Percentiles rank a stretch among this genome's conserved stretches.
phyloP scores from a whole-genome alignment of 1,139 yeast genomes.

The Pichia sp. region DNA sequence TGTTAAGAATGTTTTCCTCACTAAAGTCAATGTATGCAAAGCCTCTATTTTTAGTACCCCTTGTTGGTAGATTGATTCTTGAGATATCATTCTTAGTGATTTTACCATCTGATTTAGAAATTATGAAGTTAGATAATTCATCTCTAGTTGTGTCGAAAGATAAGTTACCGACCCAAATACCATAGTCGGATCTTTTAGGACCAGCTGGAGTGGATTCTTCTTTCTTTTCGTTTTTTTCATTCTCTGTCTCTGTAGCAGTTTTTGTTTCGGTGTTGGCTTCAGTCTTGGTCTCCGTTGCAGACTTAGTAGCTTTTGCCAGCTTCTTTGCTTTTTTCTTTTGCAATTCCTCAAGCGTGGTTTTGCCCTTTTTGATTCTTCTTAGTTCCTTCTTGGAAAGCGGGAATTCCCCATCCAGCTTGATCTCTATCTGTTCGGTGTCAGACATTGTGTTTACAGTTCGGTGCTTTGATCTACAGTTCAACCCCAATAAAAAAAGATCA shows the following conservation, averaged over 20 bases:
- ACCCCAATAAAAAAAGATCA: too few species aligned
- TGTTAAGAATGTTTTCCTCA: slow-evolving; percentile 53
- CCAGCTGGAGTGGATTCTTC: neutral
- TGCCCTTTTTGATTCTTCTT: slow-evolving; percentile 78
- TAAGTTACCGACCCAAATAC: slow-evolving; percentile 93
- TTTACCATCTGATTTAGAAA: slow-evolving; percentile 46
- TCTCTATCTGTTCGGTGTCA: slow-evolving; percentile 57
- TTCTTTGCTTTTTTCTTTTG: slow-evolving; percentile 34
- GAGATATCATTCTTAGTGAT: slow-evolving; percentile 44
- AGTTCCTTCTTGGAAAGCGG: slow-evolving; percentile 91
- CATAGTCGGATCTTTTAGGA: slow-evolving; percentile 46
- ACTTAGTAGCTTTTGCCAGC: slow-evolving; percentile 11
- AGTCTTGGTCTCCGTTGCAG: slow-evolving; percentile 1
- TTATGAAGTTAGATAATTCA: slow-evolving; percentile 60
- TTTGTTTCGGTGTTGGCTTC: slow-evolving; percentile 2
- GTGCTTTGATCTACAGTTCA: too few species aligned
- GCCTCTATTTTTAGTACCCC: slow-evolving; percentile 60
- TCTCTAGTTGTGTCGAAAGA: slow-evolving; percentile 79
- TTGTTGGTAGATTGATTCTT: slow-evolving; percentile 62
- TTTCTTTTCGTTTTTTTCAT: neutral
- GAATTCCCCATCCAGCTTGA: slow-evolving; percentile 67
- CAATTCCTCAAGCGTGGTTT: slow-evolving; percentile 52
- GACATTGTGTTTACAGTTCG: slow-evolving; percentile 9
- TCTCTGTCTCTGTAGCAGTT: neutral
- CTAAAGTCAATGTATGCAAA: slow-evolving; percentile 87